A percentile compares a stretch with the other conserved stretches of the same genome.
These are phyloP conservation scores for Myotisia sp. DNA, from an alignment of 2,329 filamentous ascomycete genomes.

Conservation along the genomic window DNA sequence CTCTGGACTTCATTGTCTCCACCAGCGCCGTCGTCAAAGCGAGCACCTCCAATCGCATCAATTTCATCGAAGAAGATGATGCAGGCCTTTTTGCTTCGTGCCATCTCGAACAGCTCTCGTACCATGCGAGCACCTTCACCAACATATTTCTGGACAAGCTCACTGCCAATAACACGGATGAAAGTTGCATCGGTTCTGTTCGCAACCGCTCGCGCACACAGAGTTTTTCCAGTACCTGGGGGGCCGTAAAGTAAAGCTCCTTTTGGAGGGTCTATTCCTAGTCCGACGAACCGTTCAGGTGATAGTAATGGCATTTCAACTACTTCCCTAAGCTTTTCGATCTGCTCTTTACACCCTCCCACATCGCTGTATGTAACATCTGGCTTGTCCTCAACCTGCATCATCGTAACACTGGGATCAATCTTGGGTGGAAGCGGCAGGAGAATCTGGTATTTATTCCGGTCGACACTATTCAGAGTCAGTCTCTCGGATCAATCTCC, in stretches of 20 bases:
- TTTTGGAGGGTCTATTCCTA: conserved; percentile 98
- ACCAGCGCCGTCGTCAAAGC: conserved; percentile 91
- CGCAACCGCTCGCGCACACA: conserved; percentile 91
- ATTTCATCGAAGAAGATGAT: conserved; percentile 99
- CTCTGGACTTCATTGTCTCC: conserved; percentile 96
- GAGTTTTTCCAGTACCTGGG: conserved; percentile 96
- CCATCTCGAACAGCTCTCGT: conserved; percentile 97
- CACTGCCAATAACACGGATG: conserved; percentile 94
- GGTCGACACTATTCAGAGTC: conserved; percentile 55
- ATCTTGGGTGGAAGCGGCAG: conserved; percentile 94
- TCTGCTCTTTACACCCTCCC: conserved; percentile 97
- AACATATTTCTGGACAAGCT: conserved; percentile 97
- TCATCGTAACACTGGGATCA: conserved; percentile 98
- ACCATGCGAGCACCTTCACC: conserved; percentile 98
- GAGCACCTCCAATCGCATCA: conserved; percentile 85
- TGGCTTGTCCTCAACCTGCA: conserved; percentile 99
- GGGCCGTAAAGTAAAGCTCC: conserved; percentile 92
- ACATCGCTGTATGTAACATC: conserved; percentile 98
- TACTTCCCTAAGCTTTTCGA: conserved; percentile 95
- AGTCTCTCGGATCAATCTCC: too few species aligned
- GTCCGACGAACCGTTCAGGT: conserved; percentile 90
- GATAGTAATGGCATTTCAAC: conserved; percentile 97
- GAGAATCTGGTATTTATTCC: conserved; percentile 98
- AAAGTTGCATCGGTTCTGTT: conserved; percentile 98
- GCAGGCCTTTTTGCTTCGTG: conserved; percentile 96